Evolutionary conservation across 257 asterid genomes (phyloP), one percentile per base, ranked within the genome.

Genomic region (Lithospermum erythrorhizon): DNA sequence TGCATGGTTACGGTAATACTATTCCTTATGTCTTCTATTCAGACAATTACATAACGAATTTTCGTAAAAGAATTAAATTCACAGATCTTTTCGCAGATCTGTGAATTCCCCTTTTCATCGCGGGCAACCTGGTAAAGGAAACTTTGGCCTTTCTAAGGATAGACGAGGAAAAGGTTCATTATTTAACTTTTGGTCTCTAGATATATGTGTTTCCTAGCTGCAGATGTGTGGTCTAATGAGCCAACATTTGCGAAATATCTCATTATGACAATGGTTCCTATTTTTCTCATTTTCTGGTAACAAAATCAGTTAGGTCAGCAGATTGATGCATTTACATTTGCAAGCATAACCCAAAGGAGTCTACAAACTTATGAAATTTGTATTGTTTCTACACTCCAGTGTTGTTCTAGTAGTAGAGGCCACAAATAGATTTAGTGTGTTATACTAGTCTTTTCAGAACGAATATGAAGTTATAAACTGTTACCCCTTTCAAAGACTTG

Each of bases 81-180:
- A 70, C 25, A 66, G 62, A 55, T 67, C 55, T 66, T 63, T 68
- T 61, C 74, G 60, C 85, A 82, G 87, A 59, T 76, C 56, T 79
- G 61, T 58, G 68, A 86, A 76, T 70, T 70, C 66, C 64, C 79
- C 66, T 59, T 68, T 72, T 65, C 73, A 70, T 65, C 65, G 62
- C 29, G 74, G 61, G 60, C 88, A 79, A 60, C 77, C 70, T 64
- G 62, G 73, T 20, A 85, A 60, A 47, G 83, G 86, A 68, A 86
- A 76, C 73, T 70, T 76, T 78, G 78, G 72, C 61, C 68, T 61
- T 29, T 72, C 76, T 65, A 79, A 77, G 68, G 74, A 68, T 55
- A 74, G 63, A 69, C 71, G 62, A 52, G 81, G 67, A 76, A 81
- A 73, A 86, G 94, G 97, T 89, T 63, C 53, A 74, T 62, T 22